These are phyloP conservation scores for Aurinia saxatilis DNA, from an alignment of 345 rosid species.

Conservation along the genomic window DNA sequence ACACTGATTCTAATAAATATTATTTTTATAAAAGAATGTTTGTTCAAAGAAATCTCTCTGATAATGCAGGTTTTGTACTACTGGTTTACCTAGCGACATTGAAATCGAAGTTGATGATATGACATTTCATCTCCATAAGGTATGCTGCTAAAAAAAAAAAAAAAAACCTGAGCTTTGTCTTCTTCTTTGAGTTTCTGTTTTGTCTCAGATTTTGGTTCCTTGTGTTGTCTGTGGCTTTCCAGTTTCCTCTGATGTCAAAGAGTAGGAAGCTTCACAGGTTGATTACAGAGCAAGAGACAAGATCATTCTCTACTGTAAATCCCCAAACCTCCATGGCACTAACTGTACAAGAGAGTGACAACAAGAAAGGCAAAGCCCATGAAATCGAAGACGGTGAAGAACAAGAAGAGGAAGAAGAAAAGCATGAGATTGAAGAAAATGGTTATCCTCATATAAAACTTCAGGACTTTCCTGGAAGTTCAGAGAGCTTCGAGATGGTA, in stretches of 20 bases:
- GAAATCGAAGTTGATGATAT: constrained; percentile 78
- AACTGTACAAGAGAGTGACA: constrained; percentile 7
- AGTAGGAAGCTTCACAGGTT: constrained; percentile 68
- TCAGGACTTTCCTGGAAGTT: constrained; percentile 81
- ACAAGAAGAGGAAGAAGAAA: constrained; percentile 30
- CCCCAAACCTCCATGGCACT: neutral
- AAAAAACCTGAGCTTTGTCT: neutral
- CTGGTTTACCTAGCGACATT: constrained; percentile 89
- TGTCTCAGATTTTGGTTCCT: neutral
- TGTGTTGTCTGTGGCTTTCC: constrained; percentile 6
- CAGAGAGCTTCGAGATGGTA: constrained; percentile 76
- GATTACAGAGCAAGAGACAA: constrained; percentile 68
- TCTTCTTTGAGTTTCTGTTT: neutral
- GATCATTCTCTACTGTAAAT: constrained; percentile 12
- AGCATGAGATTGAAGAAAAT: constrained; percentile 29
- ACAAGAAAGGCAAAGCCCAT: constrained; percentile 14
- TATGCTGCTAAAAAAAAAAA: constrained; percentile 8
- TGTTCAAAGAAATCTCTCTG: neutral
- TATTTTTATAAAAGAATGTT: neutral
- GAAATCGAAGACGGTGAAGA: constrained; percentile 21
- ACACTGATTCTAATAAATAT: neutral
- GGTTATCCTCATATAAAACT: constrained; percentile 44
- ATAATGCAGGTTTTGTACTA: constrained; percentile 78
- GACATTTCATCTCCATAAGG: constrained; percentile 96
- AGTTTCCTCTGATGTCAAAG: constrained; percentile 94